Conservation (phyloP, 805 yeast species). For the Maudiozyma bulderi region DNA sequence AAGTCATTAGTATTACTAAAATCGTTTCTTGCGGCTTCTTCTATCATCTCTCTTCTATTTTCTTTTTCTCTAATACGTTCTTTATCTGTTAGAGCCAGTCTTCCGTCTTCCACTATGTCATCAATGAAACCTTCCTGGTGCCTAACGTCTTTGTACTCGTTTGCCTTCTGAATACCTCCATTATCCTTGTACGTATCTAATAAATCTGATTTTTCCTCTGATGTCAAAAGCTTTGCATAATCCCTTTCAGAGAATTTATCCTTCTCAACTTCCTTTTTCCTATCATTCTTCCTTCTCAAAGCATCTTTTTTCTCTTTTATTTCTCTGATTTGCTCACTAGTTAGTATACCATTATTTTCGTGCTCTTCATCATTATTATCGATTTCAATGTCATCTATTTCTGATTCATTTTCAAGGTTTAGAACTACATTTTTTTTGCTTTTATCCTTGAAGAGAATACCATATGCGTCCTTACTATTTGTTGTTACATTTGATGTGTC, state of each 20-base stretch:
- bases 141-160: constrained; percentile 8
- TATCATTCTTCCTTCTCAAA: background rate
- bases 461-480: background rate
- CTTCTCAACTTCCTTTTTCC: background rate
- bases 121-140: constrained; percentile 7
- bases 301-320: background rate
- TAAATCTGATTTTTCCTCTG: constrained; percentile 21
- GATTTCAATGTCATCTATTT: background rate
- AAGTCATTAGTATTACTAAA: no score
- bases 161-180: constrained; percentile 8
- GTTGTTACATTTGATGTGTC: no score
- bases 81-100: constrained; percentile 16
- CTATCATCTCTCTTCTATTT: constrained; percentile 12
- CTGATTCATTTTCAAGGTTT: constrained; percentile 2
- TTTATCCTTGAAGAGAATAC: background rate
- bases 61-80: constrained; percentile 9
- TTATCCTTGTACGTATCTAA: constrained; percentile 13
- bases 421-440: background rate
- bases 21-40: constrained; percentile 13
- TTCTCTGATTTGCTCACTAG: background rate
- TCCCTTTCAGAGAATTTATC: constrained; percentile 13
- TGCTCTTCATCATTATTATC: background rate
- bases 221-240: constrained; percentile 19
- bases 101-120: constrained; percentile 19
- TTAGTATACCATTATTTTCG: background rate